Evolutionary conservation across 2,329 filamentous ascomycete genomes (phyloP).

Genomic region (Bipolaris cookei): DNA sequence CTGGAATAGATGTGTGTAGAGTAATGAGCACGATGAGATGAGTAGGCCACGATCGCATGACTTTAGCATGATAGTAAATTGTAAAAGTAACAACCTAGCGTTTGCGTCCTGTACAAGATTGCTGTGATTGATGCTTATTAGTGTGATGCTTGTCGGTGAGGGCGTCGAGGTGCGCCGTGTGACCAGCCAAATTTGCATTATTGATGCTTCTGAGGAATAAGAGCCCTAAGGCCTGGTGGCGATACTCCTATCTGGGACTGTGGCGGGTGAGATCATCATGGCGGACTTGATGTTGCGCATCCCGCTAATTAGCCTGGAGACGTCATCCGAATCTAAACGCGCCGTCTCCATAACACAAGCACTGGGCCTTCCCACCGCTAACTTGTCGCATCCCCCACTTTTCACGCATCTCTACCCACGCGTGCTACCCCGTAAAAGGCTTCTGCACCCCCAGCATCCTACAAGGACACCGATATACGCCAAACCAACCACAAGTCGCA

Average conservation of each 20-base stretch:
- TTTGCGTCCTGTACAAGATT: background rate
- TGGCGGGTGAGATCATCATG: constrained; percentile 10
- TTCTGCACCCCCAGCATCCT: background rate
- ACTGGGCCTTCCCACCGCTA: constrained; percentile 8
- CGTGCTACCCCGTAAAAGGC: constrained; percentile 2
- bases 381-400: constrained; percentile 7
- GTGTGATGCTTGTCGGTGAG: background rate
- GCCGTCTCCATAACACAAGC: constrained; percentile 23
- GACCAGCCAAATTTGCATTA: background rate
- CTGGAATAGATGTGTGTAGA: background rate
- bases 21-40: constrained; percentile 13
- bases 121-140: background rate
- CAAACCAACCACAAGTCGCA: constrained; percentile 1
- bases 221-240: background rate
- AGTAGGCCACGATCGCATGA: constrained; percentile 2
- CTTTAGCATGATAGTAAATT: constrained; percentile 5
- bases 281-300: constrained; percentile 10
- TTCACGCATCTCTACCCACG: constrained; percentile 10
- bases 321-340: constrained; percentile 25
- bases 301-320: constrained; percentile 24
- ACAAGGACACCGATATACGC: background rate
- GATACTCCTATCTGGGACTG: background rate
- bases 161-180: background rate
- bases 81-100: background rate
- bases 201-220: background rate